Conservation (phyloP, 2,329 filamentous ascomycete species). For the Colletotrichum siamense region DNA sequence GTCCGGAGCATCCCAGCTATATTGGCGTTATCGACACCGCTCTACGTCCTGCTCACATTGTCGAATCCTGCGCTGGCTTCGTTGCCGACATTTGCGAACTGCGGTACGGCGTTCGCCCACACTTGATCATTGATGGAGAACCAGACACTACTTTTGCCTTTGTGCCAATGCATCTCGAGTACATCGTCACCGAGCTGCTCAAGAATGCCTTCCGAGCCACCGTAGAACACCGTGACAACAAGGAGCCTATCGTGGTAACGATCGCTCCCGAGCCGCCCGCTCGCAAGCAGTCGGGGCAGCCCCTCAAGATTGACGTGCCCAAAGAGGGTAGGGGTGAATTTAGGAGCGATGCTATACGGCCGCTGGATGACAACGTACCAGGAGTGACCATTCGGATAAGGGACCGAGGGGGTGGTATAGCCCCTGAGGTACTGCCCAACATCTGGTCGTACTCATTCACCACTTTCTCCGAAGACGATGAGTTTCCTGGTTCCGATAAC, state of each 20-base stretch:
- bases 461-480: slow-evolving; percentile 76
- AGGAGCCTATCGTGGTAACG: slow-evolving; percentile 87
- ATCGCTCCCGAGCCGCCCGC: slow-evolving; percentile 73
- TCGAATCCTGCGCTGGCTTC: slow-evolving; percentile 85
- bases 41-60: slow-evolving; percentile 79
- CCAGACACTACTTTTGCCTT: slow-evolving; percentile 90
- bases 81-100: slow-evolving; percentile 97
- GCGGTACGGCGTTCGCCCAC: slow-evolving; percentile 88
- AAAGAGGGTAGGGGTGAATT: slow-evolving; percentile 45
- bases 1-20: slow-evolving; percentile 66
- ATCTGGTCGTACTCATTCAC: slow-evolving; percentile 99
- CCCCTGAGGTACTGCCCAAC: slow-evolving; percentile 79
- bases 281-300: slow-evolving; percentile 29
- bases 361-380: slow-evolving; percentile 70
- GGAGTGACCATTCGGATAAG: slow-evolving; percentile 95
- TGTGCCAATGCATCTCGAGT: slow-evolving; percentile 94
- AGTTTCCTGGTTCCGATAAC: slow-evolving; percentile 46
- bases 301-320: slow-evolving; percentile 39
- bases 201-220: slow-evolving; percentile 97
- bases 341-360: slow-evolving; percentile 54
- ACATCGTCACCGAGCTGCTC: slow-evolving; percentile 93
- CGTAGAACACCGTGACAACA: slow-evolving; percentile 80
- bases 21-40: slow-evolving; percentile 96
- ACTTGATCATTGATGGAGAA: slow-evolving; percentile 82
- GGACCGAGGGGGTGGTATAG: slow-evolving; percentile 93